Base-by-base conservation (phyloP, 805 yeast genomes). In the Metschnikowia kofuensis region DNA sequence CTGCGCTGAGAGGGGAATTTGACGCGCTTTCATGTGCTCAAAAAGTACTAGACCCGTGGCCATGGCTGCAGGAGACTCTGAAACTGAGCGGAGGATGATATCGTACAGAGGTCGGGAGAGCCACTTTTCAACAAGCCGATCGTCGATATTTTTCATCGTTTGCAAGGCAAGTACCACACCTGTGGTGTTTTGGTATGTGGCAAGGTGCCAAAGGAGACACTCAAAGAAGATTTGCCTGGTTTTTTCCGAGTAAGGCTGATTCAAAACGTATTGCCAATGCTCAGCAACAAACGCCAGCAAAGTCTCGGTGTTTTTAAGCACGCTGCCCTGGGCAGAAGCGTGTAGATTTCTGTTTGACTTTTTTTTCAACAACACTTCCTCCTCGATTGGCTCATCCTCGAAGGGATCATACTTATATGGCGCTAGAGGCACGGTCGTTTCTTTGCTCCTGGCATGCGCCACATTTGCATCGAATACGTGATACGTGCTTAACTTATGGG, bases 151-250 rank as follows among this genome's bases (percentile, higher is more conserved):
- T 15, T 60, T 53, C 50, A 47, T 47, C 44, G 21, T 6, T 10
- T 41, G 31, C 28, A 47, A 21, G 12, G 47, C 47, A 2, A 34
- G 8, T 1, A 61, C 55, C 4, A 65, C 49, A 0, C 69, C 76
- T 2, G 71, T 56, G 40, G 65, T 64, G 52, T 72, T 72, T 45
- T 69, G 74, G 54, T 64, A 62, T 15, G 64, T 43, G 31, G 58
- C 59, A 21, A 71, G 51, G 53, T 72, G 76, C 50, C 67, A 64
- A 34, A 74, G 54, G 2, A 71, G 28, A 47, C 76, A 70, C 48
- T 70, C 70, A 29, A 72, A 47, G 47, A 73, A 70, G 2, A 64
- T 40, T 3, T 45, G 54, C 15, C 63, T 41, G 9, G 62, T 59
- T 10, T 28, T 31, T n/a, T 10, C 9, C 13, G 45, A 34, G 37